These are phyloP conservation scores for Graphiopsis chlorocephala DNA, from an alignment of 2,329 filamentous ascomycete genomes.

Conservation along the genomic window DNA sequence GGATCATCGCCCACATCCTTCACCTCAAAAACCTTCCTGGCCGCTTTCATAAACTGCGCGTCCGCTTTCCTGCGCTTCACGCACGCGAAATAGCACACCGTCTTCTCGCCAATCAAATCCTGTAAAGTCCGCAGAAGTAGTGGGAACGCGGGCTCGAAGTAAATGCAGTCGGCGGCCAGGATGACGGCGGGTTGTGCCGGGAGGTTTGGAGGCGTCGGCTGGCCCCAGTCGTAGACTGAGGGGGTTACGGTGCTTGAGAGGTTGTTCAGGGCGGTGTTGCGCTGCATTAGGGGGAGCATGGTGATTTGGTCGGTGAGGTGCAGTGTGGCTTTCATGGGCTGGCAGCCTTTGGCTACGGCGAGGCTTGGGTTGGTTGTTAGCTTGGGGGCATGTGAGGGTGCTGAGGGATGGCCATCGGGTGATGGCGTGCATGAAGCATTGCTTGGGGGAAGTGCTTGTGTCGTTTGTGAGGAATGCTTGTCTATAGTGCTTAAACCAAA, in stretches of 20 bases:
- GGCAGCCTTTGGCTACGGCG: conserved; percentile 57
- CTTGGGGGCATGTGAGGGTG: not conserved
- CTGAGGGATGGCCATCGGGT: not conserved
- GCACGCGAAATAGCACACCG: conserved; percentile 84
- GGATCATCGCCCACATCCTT: conserved; percentile 49
- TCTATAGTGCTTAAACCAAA: not conserved
- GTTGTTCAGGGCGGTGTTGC: conserved; percentile 80
- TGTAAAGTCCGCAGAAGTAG: conserved; percentile 75
- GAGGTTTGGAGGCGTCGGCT: conserved; percentile 38
- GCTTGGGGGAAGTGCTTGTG: not conserved
- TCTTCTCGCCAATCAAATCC: conserved; percentile 64
- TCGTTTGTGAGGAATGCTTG: not conserved
- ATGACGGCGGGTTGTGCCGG: conserved; percentile 70
- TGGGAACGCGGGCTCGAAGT: conserved; percentile 94
- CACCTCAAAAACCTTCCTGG: conserved; percentile 49
- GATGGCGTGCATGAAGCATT: not conserved
- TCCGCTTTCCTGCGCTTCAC: conserved; percentile 80
- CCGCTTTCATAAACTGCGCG: conserved; percentile 51
- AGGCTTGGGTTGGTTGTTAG: conserved; percentile 41
- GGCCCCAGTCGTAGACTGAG: conserved; percentile 75
- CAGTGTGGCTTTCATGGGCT: conserved; percentile 53
- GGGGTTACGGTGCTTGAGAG: conserved; percentile 64
- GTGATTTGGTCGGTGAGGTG: conserved; percentile 82
- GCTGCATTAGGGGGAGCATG: conserved; percentile 82
- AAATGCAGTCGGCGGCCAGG: conserved; percentile 94